Evolutionary conservation across 2,329 filamentous ascomycete genomes (phyloP).

Genomic region (Emergomyces orientalis): DNA sequence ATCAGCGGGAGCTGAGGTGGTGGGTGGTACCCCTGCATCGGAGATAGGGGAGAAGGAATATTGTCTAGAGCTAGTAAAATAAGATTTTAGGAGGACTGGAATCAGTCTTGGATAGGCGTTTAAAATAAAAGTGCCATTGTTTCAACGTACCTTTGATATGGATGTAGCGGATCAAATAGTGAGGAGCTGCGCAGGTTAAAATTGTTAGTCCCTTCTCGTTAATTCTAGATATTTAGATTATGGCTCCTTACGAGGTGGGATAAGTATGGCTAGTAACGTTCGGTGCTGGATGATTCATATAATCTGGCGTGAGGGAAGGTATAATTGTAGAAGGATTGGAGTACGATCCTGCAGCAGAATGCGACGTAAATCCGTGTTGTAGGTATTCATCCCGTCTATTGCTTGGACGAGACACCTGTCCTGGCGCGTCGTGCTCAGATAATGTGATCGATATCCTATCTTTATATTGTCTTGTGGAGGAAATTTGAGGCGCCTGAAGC

Average conservation of each 20-base stretch:
- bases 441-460: constrained; percentile 3
- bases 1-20: constrained; percentile 1
- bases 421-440: not conserved
- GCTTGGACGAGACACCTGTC: not conserved
- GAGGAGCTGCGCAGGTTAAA: not conserved
- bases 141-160: constrained; percentile 4
- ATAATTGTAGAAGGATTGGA: not conserved
- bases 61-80: not conserved
- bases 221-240: not conserved
- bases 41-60: constrained; percentile 1
- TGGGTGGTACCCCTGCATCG: constrained; percentile 2
- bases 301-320: constrained; percentile 3
- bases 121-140: not conserved
- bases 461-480: not conserved
- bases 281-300: not conserved
- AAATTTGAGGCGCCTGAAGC: not conserved
- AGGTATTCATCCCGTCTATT: constrained; percentile 5
- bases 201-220: not conserved
- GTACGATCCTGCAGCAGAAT: not conserved
- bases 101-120: not conserved
- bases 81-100: not conserved
- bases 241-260: not conserved
- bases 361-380: not conserved
- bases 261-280: not conserved
- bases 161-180: not conserved